These are phyloP conservation scores for Polytolypa hystricis DNA, from an alignment of 2,329 filamentous ascomycete species.

Conservation along the genomic window DNA sequence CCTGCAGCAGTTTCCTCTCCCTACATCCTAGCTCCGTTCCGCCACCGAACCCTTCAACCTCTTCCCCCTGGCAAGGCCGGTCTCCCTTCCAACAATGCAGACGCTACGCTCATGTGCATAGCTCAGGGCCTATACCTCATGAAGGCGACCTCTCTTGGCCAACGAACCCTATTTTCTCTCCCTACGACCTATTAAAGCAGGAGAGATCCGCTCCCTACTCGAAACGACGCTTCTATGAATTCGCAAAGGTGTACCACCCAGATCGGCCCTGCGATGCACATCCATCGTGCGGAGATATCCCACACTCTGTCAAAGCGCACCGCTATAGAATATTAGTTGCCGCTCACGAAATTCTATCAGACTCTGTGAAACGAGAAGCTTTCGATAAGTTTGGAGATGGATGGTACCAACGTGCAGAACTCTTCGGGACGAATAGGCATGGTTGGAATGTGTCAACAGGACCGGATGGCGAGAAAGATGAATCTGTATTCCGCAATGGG, in stretches of 20 bases:
- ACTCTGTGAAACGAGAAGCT: constrained; percentile 62
- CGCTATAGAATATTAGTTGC: constrained; percentile 81
- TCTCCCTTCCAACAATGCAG: constrained; percentile 16
- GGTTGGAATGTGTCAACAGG: constrained; percentile 18
- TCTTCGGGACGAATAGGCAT: constrained; percentile 16
- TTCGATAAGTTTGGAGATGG: constrained; percentile 77
- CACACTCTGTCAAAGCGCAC: constrained; percentile 60
- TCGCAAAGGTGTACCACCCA: constrained; percentile 94
- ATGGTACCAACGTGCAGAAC: constrained; percentile 47
- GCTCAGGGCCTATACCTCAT: constrained; percentile 17
- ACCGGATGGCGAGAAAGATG: constrained; percentile 28
- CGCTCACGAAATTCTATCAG: constrained; percentile 77
- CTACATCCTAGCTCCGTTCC: constrained; percentile 18
- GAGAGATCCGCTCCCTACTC: constrained; percentile 57
- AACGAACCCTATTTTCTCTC: constrained; percentile 45
- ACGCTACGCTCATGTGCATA: constrained; percentile 27
- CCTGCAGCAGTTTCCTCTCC: constrained; percentile 27
- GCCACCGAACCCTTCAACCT: constrained; percentile 21
- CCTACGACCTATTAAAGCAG: constrained; percentile 76
- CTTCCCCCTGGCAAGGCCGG: constrained; percentile 9
- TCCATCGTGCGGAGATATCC: constrained; percentile 35
- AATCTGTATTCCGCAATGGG: constrained; percentile 57
- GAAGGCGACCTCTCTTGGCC: constrained; percentile 30
- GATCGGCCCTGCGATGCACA: constrained; percentile 49
- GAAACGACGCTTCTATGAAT: constrained; percentile 74